Conservation (phyloP, 345 rosid species). For the Ceriops decandra region DNA sequence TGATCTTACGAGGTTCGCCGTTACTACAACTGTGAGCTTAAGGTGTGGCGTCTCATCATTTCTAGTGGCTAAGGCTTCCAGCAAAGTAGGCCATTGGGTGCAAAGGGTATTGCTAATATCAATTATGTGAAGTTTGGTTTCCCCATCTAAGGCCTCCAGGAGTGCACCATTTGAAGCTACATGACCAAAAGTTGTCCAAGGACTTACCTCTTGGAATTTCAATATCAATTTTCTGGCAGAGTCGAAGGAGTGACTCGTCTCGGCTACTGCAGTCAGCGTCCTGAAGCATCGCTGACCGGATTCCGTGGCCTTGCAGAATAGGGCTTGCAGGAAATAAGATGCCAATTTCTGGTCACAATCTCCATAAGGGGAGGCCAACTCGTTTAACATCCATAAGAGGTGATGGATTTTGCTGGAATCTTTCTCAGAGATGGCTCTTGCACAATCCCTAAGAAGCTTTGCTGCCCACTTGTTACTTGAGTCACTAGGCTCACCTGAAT, state of each 20-base stretch:
- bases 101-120: slow-evolving; percentile 78
- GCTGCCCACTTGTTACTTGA: slow-evolving; percentile 49
- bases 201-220: slow-evolving; percentile 79
- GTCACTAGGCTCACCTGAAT: slow-evolving; percentile 35
- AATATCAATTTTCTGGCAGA: slow-evolving; percentile 60
- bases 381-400: slow-evolving; percentile 75
- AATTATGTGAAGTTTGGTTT: slow-evolving; percentile 56
- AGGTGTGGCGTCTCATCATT: slow-evolving; percentile 63
- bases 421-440: slow-evolving; percentile 64
- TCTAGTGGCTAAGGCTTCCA: slow-evolving; percentile 66
- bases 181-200: slow-evolving; percentile 80
- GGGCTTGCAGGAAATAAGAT: slow-evolving; percentile 65
- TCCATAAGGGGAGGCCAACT: slow-evolving; percentile 71
- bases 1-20: slow-evolving; percentile 37
- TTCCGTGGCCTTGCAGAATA: slow-evolving; percentile 62
- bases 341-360: slow-evolving; percentile 72
- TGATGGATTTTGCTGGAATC: slow-evolving; percentile 61
- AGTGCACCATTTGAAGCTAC: slow-evolving; percentile 79
- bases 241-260: slow-evolving; percentile 54
- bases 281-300: slow-evolving; percentile 60
- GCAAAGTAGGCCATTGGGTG: slow-evolving; percentile 82
- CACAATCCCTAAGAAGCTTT: slow-evolving; percentile 60
- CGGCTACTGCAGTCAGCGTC: slow-evolving; percentile 61
- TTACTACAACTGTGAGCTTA: slow-evolving; percentile 64
- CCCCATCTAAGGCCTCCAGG: slow-evolving; percentile 67